These are phyloP conservation scores for Globisporangium middletonii DNA, from an alignment of 352 stramenopile species.

Conservation along the genomic window DNA sequence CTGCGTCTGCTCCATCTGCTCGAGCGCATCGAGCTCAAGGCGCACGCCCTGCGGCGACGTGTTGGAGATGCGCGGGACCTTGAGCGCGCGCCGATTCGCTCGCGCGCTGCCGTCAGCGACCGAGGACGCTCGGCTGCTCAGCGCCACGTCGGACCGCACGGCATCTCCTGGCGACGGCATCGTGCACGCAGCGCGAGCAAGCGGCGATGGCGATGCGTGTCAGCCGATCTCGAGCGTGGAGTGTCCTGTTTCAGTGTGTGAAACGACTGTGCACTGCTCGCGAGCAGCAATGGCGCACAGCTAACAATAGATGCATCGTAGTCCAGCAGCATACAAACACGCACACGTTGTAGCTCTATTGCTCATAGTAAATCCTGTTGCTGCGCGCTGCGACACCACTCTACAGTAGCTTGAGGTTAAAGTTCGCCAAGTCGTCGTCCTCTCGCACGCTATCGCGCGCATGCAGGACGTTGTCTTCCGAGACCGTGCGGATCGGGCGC, in stretches of 20 bases:
- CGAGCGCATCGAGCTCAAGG: slow-evolving; percentile 41
- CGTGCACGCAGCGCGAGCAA: neutral
- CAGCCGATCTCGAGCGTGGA: too few relatives aligned
- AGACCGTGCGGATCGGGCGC: slow-evolving; percentile 41
- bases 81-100: slow-evolving; percentile 10
- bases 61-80: slow-evolving; percentile 37
- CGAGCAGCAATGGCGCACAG: too few relatives aligned
- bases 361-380: too few relatives aligned
- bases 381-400: neutral
- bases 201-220: too few relatives aligned
- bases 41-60: slow-evolving; percentile 38
- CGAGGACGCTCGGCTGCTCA: neutral
- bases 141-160: neutral
- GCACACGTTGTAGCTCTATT: too few relatives aligned
- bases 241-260: too few relatives aligned
- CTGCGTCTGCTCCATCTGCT: slow-evolving; percentile 32
- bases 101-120: slow-evolving; percentile 6
- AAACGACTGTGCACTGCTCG: too few relatives aligned
- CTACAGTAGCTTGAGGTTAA: slow-evolving; percentile 54
- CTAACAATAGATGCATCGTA: too few relatives aligned
- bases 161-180: neutral
- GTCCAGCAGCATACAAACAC: too few relatives aligned
- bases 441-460: slow-evolving; percentile 18
- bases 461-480: slow-evolving; percentile 46
- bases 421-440: slow-evolving; percentile 66